phyloP scores from a whole-genome alignment of 768 basidiomycete species.

The Gelatoporia subvermispora region DNA sequence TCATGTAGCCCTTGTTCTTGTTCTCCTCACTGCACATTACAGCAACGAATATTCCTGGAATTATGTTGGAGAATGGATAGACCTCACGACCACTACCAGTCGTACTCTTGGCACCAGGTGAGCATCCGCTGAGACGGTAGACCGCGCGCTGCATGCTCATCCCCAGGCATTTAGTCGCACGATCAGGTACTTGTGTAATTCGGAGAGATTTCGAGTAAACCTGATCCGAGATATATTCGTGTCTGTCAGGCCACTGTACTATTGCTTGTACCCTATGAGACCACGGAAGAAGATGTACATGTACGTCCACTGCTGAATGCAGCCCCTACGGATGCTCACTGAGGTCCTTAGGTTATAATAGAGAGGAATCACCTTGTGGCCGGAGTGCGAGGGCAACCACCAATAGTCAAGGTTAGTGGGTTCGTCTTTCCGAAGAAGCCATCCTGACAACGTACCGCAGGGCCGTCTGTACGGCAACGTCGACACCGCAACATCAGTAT shows the following conservation, averaged over 20 bases:
- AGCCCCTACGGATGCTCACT: background rate
- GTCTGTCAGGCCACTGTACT: constrained; percentile 64
- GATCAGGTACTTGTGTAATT: constrained; percentile 59
- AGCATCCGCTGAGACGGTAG: constrained; percentile 15
- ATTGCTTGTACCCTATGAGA: constrained; percentile 66
- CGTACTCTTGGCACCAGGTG: constrained; percentile 88
- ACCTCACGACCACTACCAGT: constrained; percentile 26
- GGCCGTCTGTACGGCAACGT: constrained; percentile 71
- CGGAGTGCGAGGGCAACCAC: constrained; percentile 63
- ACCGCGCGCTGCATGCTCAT: constrained; percentile 2
- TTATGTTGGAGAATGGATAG: constrained; percentile 17
- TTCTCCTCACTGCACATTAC: background rate
- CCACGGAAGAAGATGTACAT: constrained; percentile 65
- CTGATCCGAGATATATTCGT: constrained; percentile 16
- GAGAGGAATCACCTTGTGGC: constrained; percentile 70
- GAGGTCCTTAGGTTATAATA: constrained; percentile 53
- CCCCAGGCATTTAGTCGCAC: constrained; percentile 54
- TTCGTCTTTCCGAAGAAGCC: background rate
- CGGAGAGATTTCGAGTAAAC: constrained; percentile 4
- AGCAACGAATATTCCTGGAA: background rate
- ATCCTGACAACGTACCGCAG: constrained; percentile 29
- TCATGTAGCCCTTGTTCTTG: background rate
- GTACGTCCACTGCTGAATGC: constrained; percentile 34
- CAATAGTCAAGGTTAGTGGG: constrained; percentile 63
- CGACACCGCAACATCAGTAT: constrained; percentile 60